Evolutionary conservation across 1,139 yeast genomes (phyloP), one percentile per base, ranked within the genome.

Genomic region (Tardiomyces digboiensis): DNA sequence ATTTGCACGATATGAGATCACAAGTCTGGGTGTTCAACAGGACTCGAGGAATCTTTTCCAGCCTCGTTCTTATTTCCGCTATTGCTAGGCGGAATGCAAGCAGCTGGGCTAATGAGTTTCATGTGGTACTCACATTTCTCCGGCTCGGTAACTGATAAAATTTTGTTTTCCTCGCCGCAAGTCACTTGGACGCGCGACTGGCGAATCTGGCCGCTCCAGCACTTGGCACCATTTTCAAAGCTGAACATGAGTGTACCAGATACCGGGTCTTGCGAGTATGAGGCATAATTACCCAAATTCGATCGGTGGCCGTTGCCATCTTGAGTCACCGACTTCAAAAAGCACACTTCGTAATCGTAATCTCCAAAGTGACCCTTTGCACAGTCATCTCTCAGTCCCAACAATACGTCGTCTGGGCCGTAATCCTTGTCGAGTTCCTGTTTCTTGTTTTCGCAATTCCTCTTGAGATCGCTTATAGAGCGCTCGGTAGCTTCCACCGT

Each of bases 171-270:
- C 3, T 67, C 60, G 1, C 95, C 95, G 64, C 99, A 93, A 19
- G 68, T 67, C 48, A 91, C 60, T 21, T 71, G 70, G 2, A 86
- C 80, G 10, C 64, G 65, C 0, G 88, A 89, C 29, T 82, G 74
- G 59, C 99, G 76, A 22, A 68, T 62, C 2, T 97, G 97, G 0
- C 98, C 98, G 60, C 88, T 86, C 97, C 98, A 91, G 63, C 99
- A 93, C 57, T 74, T 74, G 42, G 80, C 80, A n/a, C 99, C 99
- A 29, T 70, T 61, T 5, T 61, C 68, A 58, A 70, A 89, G 22
- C 65, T 62, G 18, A 80, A 61, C 10, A 61, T 65, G 37, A 74
- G 51, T 39, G 57, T 62, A 16, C 57, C 48, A 13, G 57, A 54
- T 8, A 16, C 14, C n/a, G n/a, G n/a, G n/a, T n/a, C n/a, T 8